phyloP scores from a whole-genome alignment of 306 rosid genomes.

The Vachellia collinsii region DNA sequence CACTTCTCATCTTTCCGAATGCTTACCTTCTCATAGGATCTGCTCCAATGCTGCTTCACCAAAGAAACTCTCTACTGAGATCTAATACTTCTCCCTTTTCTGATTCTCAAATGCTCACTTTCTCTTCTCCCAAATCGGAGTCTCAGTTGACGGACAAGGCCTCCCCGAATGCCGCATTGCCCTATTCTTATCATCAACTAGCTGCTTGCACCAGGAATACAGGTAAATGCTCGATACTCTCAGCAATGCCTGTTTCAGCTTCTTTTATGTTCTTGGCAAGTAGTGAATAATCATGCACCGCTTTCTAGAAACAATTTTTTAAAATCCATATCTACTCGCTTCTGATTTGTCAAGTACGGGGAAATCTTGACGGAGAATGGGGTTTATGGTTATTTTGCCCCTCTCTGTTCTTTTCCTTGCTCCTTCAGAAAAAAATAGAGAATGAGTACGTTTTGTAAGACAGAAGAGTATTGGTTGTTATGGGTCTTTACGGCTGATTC shows the following conservation, averaged over 20 bases:
- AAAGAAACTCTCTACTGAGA: slow-evolving; percentile 49
- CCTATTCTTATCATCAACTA: slow-evolving; percentile 15
- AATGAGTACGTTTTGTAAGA: slow-evolving; percentile 36
- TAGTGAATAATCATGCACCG: not conserved
- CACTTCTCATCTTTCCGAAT: slow-evolving; percentile 53
- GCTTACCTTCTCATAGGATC: slow-evolving; percentile 42
- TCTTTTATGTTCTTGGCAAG: not conserved
- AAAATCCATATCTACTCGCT: not conserved
- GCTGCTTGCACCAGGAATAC: slow-evolving; percentile 56
- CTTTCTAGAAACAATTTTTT: not conserved
- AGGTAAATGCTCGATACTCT: not conserved
- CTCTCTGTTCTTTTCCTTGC: not conserved
- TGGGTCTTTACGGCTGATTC: slow-evolving; percentile 42
- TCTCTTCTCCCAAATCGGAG: slow-evolving; percentile 76
- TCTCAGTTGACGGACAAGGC: slow-evolving; percentile 38
- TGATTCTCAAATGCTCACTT: slow-evolving; percentile 74
- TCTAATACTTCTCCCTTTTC: slow-evolving; percentile 55
- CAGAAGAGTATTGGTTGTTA: slow-evolving; percentile 31
- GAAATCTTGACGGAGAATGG: not conserved
- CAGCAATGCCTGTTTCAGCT: not conserved
- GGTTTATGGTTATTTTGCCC: not conserved
- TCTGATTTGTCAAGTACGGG: not conserved
- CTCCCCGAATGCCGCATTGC: slow-evolving; percentile 16
- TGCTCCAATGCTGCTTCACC: slow-evolving; percentile 50
- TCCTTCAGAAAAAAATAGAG: not conserved